Base-by-base conservation (phyloP, 2,329 filamentous ascomycete species). In the Aureobasidium pullulans region DNA sequence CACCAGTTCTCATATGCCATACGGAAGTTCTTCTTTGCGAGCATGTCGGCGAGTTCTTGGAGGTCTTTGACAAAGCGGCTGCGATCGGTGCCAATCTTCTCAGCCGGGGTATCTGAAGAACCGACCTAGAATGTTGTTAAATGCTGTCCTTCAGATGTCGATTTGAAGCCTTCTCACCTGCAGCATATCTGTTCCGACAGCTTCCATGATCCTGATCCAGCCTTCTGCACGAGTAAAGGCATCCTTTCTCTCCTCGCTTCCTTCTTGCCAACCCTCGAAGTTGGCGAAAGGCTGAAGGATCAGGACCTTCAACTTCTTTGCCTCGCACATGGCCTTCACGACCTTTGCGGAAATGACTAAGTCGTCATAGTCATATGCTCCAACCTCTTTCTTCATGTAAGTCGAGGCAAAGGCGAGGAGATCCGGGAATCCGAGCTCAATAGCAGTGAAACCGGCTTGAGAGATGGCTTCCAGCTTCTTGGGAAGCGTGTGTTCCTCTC, bases 1-100 rank as follows among this genome's bases (percentile, higher is more conserved):
- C 87, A 90, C 87, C 87, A 91, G 68, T 91, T 90, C 72, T 92
- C 88, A 65, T 91, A 92, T 0, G 87, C 87, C 16, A 92, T 73
- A 6, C 81, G 78, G 68, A 84, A 82, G 0, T 78, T 77, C 48
- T 82, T 78, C 23, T 76, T 69, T 0, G 79, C 80, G 1, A 88
- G 76, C 54, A 87, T 72, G 58, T 88, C 84, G 2, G 83, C 84
- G 6, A 92, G 75, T 60, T 84, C 78, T 1, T 78, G 77, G 0
- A 92, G 76, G 64, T 91, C 87, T 0, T 71, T 67, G 0, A 86
- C 81, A 19, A 88, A 77, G 8, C 77, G 73, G 1, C 75, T 73
- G 6, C 77, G 72, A 6, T 80, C 75, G 0, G 71, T 74, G 0
- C 76, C 77, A 59, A 88, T 83, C 19, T 77, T 79, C 48, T 75